Evolutionary conservation across 2,329 filamentous ascomycete genomes (phyloP).

Genomic region (Aureobasidium melanogenum): DNA sequence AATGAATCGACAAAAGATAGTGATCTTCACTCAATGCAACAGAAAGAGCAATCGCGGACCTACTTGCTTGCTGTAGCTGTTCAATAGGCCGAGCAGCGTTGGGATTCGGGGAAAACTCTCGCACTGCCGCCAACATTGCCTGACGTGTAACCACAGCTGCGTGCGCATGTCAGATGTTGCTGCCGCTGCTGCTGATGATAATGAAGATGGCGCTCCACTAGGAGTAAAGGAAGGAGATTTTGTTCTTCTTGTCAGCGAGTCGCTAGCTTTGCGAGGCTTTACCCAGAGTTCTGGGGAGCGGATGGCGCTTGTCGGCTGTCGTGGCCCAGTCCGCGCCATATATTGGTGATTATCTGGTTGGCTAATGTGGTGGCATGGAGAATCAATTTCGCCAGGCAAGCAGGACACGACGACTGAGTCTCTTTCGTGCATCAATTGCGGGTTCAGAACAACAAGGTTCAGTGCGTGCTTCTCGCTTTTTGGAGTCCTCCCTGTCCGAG

Average conservation of each 20-base stretch:
- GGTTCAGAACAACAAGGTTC: not conserved
- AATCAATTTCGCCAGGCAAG: constrained; percentile 1
- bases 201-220: not conserved
- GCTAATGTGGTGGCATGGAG: constrained; percentile 3
- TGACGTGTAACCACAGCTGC: constrained; percentile 2
- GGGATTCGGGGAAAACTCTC: not conserved
- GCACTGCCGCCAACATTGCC: not conserved
- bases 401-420: not conserved
- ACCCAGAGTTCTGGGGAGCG: not conserved
- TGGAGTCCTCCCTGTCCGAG: not conserved
- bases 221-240: not conserved
- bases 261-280: not conserved
- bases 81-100: constrained; percentile 6
- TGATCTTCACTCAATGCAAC: constrained; percentile 7
- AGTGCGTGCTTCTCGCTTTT: not conserved
- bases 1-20: not conserved
- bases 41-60: not conserved
- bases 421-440: not conserved
- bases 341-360: constrained; percentile 1
- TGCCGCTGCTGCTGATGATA: not conserved
- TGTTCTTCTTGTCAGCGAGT: not conserved
- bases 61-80: constrained; percentile 1
- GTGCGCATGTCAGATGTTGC: not conserved
- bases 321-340: constrained; percentile 2
- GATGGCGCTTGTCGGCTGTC: constrained; percentile 7